Percentiles rank a stretch among this genome's conserved stretches.
phyloP scores from a whole-genome alignment of 1,284 basidiomycete species.

The Marasmius fiardii region DNA sequence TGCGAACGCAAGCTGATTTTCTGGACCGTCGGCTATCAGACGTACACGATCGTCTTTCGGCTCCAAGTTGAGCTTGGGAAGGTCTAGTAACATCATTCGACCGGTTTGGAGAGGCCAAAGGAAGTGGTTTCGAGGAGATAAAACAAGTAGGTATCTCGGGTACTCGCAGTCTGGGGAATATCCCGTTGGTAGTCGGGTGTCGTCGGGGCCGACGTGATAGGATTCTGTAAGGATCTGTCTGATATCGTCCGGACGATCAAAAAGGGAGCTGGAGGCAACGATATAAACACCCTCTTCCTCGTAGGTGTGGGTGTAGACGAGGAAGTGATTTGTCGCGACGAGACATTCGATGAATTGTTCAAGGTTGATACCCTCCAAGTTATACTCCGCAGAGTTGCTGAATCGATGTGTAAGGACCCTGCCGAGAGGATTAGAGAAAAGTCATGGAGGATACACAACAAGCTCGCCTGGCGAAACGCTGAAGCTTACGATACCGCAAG shows the following conservation, averaged over 20 bases:
- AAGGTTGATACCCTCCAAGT: constrained; percentile 77
- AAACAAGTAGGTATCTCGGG: constrained; percentile 74
- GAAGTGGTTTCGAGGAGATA: constrained; percentile 87
- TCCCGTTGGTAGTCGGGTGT: constrained; percentile 44
- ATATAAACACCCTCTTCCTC: constrained; percentile 95
- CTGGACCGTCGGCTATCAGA: constrained; percentile 86
- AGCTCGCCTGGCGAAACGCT: constrained; percentile 84
- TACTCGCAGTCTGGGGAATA: constrained; percentile 55
- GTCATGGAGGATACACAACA: neutral
- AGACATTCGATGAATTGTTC: constrained; percentile 81
- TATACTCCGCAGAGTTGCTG: constrained; percentile 95
- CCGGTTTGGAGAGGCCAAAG: constrained; percentile 80
- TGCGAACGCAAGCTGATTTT: constrained; percentile 70
- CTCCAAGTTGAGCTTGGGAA: constrained; percentile 74
- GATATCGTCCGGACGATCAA: constrained; percentile 78
- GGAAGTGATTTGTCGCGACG: constrained; percentile 87
- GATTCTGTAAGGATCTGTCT: constrained; percentile 82
- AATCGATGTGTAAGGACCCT: constrained; percentile 84
- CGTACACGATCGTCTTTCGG: constrained; percentile 82
- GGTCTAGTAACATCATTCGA: constrained; percentile 70
- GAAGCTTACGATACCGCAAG: constrained; percentile 89
- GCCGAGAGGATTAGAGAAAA: neutral
- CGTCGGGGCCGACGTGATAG: constrained; percentile 65
- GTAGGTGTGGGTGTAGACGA: constrained; percentile 89
- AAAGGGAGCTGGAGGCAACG: constrained; percentile 81